Evolutionary conservation across 805 yeast genomes (phyloP).

Genomic region (Brettanomyces nanus): DNA sequence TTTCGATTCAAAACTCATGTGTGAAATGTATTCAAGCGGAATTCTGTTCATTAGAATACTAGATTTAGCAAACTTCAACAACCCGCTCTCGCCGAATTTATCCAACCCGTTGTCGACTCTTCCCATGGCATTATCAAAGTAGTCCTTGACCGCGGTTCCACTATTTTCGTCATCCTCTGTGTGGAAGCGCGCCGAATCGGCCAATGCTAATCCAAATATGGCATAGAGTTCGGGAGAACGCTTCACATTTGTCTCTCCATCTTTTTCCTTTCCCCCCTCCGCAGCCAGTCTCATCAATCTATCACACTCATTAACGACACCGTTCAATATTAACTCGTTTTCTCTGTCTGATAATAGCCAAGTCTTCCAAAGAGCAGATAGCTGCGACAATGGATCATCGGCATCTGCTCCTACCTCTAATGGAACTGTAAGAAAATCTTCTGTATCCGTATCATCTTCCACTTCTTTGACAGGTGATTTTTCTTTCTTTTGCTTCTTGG

Average conservation of each 20-base stretch:
- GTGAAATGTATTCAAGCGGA: conserved; percentile 49
- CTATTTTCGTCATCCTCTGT: conserved; percentile 11
- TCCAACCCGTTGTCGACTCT: conserved; percentile 54
- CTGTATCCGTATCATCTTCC: conserved; percentile 31
- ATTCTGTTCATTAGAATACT: conserved; percentile 50
- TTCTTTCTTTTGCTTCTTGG: conserved; percentile 31
- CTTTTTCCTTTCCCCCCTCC: not conserved
- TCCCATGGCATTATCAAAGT: conserved; percentile 65
- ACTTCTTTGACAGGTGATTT: conserved; percentile 46
- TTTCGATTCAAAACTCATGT: conserved; percentile 35
- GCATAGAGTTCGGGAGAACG: conserved; percentile 51
- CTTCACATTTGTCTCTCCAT: not conserved
- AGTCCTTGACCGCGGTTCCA: conserved; percentile 31
- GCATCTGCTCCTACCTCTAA: conserved; percentile 62
- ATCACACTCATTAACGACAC: conserved; percentile 90
- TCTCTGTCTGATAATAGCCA: conserved; percentile 49
- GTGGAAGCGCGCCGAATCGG: conserved; percentile 50
- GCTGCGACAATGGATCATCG: conserved; percentile 72
- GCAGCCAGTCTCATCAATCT: conserved; percentile 44
- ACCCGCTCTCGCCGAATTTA: conserved; percentile 35
- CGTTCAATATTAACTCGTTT: conserved; percentile 62
- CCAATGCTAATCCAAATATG: conserved; percentile 64
- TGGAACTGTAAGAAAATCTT: conserved; percentile 40
- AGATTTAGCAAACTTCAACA: conserved; percentile 45
- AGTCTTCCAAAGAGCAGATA: conserved; percentile 64